Conservation (phyloP, 805 yeast genomes). For the Candida nitratophila region DNA sequence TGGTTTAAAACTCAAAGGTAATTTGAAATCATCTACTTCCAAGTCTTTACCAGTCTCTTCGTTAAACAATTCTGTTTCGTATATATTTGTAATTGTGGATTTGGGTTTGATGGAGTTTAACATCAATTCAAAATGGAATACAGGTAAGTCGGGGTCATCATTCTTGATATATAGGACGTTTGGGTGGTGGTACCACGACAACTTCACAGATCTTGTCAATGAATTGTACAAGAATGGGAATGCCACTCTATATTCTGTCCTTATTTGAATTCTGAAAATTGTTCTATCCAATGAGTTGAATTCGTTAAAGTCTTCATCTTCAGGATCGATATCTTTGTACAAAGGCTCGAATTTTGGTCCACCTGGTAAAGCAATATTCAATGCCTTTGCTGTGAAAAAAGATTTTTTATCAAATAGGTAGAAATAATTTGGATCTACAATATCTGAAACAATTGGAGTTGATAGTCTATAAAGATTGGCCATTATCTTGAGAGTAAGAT, state of each 20-base stretch:
- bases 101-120: conserved; percentile 48
- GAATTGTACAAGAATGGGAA: conserved; percentile 83
- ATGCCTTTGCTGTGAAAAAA: conserved; percentile 84
- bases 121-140: conserved; percentile 47
- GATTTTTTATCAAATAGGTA: conserved; percentile 74
- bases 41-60: conserved; percentile 24
- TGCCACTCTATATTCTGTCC: conserved; percentile 82
- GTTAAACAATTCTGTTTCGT: conserved; percentile 11
- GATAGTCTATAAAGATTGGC: conserved; percentile 60
- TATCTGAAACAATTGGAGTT: conserved; percentile 60
- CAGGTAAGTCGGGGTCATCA: conserved; percentile 44
- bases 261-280: conserved; percentile 67
- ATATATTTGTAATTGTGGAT: conserved; percentile 11
- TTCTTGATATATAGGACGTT: conserved; percentile 40
- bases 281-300: conserved; percentile 85
- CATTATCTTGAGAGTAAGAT: conserved; percentile 53
- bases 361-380: conserved; percentile 83
- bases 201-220: conserved; percentile 55
- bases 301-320: conserved; percentile 75
- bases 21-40: conserved; percentile 30
- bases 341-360: conserved; percentile 95
- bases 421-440: conserved; percentile 49
- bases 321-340: conserved; percentile 55
- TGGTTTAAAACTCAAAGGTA: conserved; percentile 42
- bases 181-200: conserved; percentile 61